Conservation (phyloP, 2,329 filamentous ascomycete genomes). For the Elsinoe batatas region DNA sequence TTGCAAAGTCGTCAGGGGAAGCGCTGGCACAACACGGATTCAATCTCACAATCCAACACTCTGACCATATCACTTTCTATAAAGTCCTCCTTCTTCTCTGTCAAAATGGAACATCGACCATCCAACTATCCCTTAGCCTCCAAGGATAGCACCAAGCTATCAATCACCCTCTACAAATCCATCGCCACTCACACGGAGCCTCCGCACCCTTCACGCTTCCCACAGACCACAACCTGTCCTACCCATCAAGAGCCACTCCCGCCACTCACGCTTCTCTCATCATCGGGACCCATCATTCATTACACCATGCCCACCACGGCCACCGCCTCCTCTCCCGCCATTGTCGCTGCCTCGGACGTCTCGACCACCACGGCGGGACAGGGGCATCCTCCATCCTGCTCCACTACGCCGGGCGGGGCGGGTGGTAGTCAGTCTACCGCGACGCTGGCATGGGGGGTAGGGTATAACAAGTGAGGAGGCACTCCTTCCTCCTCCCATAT, state of each 20-base stretch:
- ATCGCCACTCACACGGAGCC: neutral
- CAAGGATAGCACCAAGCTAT: neutral
- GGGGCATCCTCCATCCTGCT: too few relatives aligned
- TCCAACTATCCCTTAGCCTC: neutral
- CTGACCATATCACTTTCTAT: neutral
- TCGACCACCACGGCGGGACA: too few relatives aligned
- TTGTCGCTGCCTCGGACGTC: too few relatives aligned
- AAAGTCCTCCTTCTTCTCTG: neutral
- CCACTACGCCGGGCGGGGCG: neutral
- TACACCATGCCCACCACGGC: neutral
- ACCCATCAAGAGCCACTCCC: too few relatives aligned
- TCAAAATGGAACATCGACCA: neutral
- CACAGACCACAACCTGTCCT: too few relatives aligned
- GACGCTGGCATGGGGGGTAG: neutral
- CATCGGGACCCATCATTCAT: neutral
- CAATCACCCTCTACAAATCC: neutral
- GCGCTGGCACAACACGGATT: neutral
- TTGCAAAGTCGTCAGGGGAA: neutral
- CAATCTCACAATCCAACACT: neutral
- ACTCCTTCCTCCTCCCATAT: too few relatives aligned
- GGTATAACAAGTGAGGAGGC: neutral
- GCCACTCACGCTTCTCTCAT: too few relatives aligned
- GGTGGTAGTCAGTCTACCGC: neutral
- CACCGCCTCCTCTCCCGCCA: too few relatives aligned
- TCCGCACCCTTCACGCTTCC: neutral